Evolutionary conservation across 2,329 filamentous ascomycete genomes (phyloP).

Genomic region (Pestalotiopsis sp.): DNA sequence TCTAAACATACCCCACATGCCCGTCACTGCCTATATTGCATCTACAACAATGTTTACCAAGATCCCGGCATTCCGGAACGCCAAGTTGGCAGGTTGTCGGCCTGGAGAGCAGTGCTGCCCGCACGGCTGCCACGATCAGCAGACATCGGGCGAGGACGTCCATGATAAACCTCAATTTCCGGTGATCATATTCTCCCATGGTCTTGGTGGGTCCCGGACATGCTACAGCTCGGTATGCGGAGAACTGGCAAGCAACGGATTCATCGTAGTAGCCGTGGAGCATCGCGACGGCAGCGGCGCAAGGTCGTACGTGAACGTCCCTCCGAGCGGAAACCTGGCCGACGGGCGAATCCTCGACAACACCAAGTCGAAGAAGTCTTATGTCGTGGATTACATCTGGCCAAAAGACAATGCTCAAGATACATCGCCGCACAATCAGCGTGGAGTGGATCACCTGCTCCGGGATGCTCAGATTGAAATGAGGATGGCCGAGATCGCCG

Average conservation of each 20-base stretch:
- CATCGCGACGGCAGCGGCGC: slow-evolving; percentile 66
- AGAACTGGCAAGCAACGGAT: slow-evolving; percentile 66
- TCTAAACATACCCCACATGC: slow-evolving; percentile 48
- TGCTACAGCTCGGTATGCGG: slow-evolving; percentile 64
- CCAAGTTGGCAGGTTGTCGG: slow-evolving; percentile 55
- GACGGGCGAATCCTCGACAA: slow-evolving; percentile 30
- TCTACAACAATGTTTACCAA: slow-evolving; percentile 64
- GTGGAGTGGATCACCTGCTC: slow-evolving; percentile 60
- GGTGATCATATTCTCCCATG: slow-evolving; percentile 66
- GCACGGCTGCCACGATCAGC: slow-evolving; percentile 20
- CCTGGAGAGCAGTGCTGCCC: slow-evolving; percentile 35
- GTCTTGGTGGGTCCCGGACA: slow-evolving; percentile 62
- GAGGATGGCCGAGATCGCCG: slow-evolving; percentile 63
- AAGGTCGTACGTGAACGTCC: slow-evolving; percentile 60
- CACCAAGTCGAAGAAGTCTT: slow-evolving; percentile 38
- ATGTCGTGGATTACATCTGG: slow-evolving; percentile 63
- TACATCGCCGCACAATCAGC: slow-evolving; percentile 54
- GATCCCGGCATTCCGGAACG: slow-evolving; percentile 63
- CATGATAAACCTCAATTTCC: slow-evolving; percentile 51
- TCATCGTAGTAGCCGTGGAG: slow-evolving; percentile 64
- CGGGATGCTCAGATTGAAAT: slow-evolving; percentile 63
- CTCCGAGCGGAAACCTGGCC: slow-evolving; percentile 36
- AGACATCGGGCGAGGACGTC: slow-evolving; percentile 15
- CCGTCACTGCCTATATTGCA: slow-evolving; percentile 54
- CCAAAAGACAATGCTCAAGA: slow-evolving; percentile 54